These are phyloP conservation scores for Phytopythium cucurbitacearum DNA, from an alignment of 352 stramenopile genomes.

Conservation along the genomic window DNA sequence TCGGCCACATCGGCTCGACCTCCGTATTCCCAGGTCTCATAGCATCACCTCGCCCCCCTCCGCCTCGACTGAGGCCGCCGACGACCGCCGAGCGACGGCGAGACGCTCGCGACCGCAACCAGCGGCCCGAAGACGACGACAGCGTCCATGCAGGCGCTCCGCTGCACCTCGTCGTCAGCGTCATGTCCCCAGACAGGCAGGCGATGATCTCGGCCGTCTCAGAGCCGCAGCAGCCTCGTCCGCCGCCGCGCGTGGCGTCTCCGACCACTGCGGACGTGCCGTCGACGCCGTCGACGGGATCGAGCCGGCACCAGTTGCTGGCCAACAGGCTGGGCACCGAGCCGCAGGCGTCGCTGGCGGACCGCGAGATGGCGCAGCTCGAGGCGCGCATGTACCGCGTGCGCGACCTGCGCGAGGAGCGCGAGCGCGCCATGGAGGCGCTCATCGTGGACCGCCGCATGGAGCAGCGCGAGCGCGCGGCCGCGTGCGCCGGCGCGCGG, in stretches of 20 bases:
- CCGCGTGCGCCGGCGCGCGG: constrained; percentile 47
- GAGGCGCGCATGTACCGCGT: constrained; percentile 42
- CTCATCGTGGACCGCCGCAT: constrained; percentile 66
- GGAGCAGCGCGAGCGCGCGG: constrained; percentile 54
- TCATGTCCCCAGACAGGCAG: constrained; percentile 11
- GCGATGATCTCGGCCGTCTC: background rate
- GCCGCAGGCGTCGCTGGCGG: constrained; percentile 28
- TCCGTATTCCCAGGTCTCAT: no score
- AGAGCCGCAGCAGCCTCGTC: background rate
- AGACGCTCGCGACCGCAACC: no score
- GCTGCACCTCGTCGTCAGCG: constrained; percentile 18
- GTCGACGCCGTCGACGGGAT: constrained; percentile 10
- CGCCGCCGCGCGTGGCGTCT: background rate
- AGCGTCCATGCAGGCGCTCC: background rate
- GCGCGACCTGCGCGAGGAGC: constrained; percentile 56
- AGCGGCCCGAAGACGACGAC: background rate
- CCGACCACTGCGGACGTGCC: background rate
- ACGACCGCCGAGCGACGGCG: no score
- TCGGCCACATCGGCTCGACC: constrained; percentile 5
- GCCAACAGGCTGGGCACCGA: constrained; percentile 43
- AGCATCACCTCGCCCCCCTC: no score
- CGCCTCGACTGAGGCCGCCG: no score
- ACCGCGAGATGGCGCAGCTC: constrained; percentile 33
- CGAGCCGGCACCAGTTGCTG: constrained; percentile 55
- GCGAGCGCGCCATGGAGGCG: constrained; percentile 55